Conservation (phyloP, 192 early-diverging fungal species). For the Glomus cerebriforme region DNA sequence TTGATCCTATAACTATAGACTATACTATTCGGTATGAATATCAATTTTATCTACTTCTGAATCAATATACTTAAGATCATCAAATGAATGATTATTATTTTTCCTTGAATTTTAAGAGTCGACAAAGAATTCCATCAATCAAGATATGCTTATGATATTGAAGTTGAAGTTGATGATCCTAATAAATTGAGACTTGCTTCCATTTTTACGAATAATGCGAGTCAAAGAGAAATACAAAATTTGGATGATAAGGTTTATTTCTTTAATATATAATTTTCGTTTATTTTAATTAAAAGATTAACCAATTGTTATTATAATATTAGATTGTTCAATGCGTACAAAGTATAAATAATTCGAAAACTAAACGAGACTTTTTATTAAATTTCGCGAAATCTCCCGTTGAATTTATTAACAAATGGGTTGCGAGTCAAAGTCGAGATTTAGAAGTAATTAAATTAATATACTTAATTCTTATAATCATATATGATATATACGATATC, state of each 20-base stretch:
- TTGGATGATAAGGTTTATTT: conserved; percentile 56
- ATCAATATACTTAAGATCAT: not conserved
- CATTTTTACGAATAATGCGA: conserved; percentile 39
- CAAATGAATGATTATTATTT: not conserved
- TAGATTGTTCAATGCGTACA: conserved; percentile 78
- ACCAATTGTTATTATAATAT: not conserved
- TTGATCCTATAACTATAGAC: conserved; percentile 87
- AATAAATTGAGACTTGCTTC: conserved; percentile 60
- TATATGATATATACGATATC: not conserved
- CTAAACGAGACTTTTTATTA: conserved; percentile 92
- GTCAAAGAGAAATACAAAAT: conserved; percentile 45
- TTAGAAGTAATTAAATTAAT: conserved; percentile 62
- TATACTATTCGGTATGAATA: conserved; percentile 77
- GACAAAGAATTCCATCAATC: conserved; percentile 78
- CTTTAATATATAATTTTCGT: conserved; percentile 33
- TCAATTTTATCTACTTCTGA: not conserved
- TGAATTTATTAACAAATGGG: conserved; percentile 91
- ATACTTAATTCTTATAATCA: not conserved
- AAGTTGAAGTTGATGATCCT: conserved; percentile 85
- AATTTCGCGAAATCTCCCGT: conserved; percentile 84
- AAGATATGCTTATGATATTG: conserved; percentile 85
- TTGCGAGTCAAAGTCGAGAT: conserved; percentile 90
- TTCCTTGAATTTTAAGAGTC: conserved; percentile 39
- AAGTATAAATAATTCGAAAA: conserved; percentile 83
- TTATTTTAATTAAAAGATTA: not conserved